Percentiles rank a stretch among this genome's conserved stretches.
Evolutionary conservation across 306 rosid species (phyloP).

Genomic region (Lathyrus tuberosus): DNA sequence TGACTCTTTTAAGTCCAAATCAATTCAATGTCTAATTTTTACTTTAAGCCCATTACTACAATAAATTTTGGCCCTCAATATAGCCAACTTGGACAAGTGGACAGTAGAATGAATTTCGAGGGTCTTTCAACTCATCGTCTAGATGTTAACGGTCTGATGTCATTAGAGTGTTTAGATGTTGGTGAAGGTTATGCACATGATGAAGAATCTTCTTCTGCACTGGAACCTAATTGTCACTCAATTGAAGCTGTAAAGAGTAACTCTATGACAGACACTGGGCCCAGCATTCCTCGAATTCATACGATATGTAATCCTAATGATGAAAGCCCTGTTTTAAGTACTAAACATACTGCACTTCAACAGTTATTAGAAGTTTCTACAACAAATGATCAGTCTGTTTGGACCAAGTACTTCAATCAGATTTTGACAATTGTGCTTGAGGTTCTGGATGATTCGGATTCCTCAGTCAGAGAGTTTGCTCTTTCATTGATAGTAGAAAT

Average conservation of each 20-base stretch:
- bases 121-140: constrained; percentile 58
- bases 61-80: constrained; percentile 57
- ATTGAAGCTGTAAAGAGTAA: constrained; percentile 54
- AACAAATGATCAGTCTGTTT: constrained; percentile 74
- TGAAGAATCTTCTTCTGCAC: constrained; percentile 55
- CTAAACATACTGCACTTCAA: constrained; percentile 81
- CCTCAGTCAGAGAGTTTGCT: constrained; percentile 76
- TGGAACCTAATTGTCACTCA: constrained; percentile 54
- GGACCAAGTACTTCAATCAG: constrained; percentile 98
- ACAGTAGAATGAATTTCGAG: constrained; percentile 59
- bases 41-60: too few relatives aligned
- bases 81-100: constrained; percentile 56
- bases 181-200: constrained; percentile 55
- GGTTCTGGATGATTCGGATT: constrained; percentile 90
- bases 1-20: too few relatives aligned
- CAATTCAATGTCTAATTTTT: too few relatives aligned
- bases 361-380: constrained; percentile 80
- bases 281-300: constrained; percentile 94
- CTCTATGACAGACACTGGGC: constrained; percentile 61
- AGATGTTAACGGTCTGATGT: constrained; percentile 56
- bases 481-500: constrained; percentile 79
- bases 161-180: constrained; percentile 53
- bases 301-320: constrained; percentile 70
- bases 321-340: constrained; percentile 68
- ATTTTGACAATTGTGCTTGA: constrained; percentile 92